phyloP scores from a whole-genome alignment of 306 rosid genomes.

The Albizia julibrissin region DNA sequence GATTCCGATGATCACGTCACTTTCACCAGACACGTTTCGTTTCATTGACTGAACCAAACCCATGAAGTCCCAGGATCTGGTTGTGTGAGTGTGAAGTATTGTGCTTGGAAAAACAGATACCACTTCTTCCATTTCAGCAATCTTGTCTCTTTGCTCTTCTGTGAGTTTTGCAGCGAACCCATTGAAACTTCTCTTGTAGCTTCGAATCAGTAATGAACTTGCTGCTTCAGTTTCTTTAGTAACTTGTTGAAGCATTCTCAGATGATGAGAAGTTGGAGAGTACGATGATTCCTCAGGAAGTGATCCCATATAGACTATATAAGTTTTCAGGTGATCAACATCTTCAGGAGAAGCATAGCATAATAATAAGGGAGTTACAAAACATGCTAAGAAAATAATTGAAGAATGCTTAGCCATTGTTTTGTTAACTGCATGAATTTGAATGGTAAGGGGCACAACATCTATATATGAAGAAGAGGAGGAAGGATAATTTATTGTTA shows the following conservation, averaged over 20 bases:
- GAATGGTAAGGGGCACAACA: background rate
- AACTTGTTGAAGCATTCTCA: background rate
- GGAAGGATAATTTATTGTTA: background rate
- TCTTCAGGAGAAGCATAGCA: background rate
- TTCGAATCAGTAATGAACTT: background rate
- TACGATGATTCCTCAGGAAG: background rate
- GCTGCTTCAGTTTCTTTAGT: background rate
- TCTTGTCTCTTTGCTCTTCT: constrained; percentile 5
- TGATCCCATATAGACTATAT: background rate
- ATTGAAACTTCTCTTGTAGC: constrained; percentile 31
- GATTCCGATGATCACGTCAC: background rate
- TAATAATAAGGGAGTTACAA: background rate
- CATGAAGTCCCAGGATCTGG: constrained; percentile 56
- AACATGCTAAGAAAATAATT: background rate
- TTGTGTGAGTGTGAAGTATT: constrained; percentile 35
- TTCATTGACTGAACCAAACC: background rate
- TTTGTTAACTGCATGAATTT: background rate
- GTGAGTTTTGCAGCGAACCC: constrained; percentile 7
- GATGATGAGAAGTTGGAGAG: background rate
- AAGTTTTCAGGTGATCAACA: background rate
- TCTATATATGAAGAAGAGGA: too few relatives aligned
- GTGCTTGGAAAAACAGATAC: constrained; percentile 43
- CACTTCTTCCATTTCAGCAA: constrained; percentile 30
- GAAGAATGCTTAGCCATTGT: background rate
- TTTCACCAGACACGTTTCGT: background rate